A percentile compares a stretch with the other conserved stretches of the same genome.
Conservation (phyloP, 345 rosid species). For the Salix dunnii region DNA sequence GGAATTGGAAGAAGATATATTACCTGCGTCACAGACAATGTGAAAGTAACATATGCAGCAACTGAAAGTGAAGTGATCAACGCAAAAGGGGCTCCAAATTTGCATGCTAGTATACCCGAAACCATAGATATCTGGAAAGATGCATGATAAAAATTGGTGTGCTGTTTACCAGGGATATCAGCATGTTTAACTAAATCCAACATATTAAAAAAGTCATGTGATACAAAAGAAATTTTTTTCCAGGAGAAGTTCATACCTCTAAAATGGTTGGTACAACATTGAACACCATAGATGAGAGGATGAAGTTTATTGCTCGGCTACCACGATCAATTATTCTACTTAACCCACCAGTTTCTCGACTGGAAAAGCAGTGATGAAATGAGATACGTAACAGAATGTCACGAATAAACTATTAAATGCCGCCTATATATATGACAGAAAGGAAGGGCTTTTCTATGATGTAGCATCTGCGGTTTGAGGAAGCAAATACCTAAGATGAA, state of each 20-base stretch:
- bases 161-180: background rate
- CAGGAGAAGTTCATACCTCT: constrained; percentile 56
- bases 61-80: constrained; percentile 96
- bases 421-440: background rate
- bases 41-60: constrained; percentile 72
- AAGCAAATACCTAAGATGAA: constrained; percentile 72
- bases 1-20: constrained; percentile 11
- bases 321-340: constrained; percentile 95
- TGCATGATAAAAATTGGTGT: constrained; percentile 31
- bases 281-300: constrained; percentile 93
- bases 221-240: background rate
- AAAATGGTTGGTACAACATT: constrained; percentile 88
- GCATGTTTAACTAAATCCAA: background rate
- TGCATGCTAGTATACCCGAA: constrained; percentile 89
- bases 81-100: constrained; percentile 95
- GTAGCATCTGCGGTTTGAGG: background rate
- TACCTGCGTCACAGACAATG: constrained; percentile 92
- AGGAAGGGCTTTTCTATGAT: background rate
- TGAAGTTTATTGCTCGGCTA: constrained; percentile 98
- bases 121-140: constrained; percentile 91
- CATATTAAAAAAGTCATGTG: constrained; percentile 1
- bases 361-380: constrained; percentile 32
- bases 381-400: constrained; percentile 10
- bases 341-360: constrained; percentile 97
- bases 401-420: background rate